A percentile compares a stretch with the other conserved stretches of the same genome.
Evolutionary conservation across 805 yeast genomes (phyloP).

Genomic region (Kuraishia capsulata): DNA sequence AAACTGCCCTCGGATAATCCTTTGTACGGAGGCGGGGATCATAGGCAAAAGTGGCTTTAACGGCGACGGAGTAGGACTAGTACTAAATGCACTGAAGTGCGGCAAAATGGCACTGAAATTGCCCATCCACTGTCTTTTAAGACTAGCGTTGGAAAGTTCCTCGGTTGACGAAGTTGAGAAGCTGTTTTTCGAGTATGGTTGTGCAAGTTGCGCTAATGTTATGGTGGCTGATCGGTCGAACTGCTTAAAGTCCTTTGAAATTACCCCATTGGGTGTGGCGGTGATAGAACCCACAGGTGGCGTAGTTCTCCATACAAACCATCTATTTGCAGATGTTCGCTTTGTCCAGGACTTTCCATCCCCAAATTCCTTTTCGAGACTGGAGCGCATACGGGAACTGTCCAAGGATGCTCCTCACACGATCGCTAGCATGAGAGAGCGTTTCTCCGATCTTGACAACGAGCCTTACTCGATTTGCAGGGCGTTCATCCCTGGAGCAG

Average conservation of each 20-base stretch:
- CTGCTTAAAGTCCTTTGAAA: slow-evolving; percentile 11
- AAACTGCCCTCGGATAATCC: slow-evolving; percentile 14
- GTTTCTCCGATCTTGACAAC: slow-evolving; percentile 10
- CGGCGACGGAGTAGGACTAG: slow-evolving; percentile 21
- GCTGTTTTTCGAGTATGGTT: slow-evolving; percentile 8
- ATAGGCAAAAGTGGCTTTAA: slow-evolving; percentile 26
- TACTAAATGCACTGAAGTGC: slow-evolving; percentile 20
- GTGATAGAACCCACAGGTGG: slow-evolving; percentile 7
- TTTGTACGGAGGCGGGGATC: slow-evolving; percentile 25
- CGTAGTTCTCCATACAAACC: slow-evolving; percentile 17
- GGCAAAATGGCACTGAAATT: slow-evolving; percentile 11
- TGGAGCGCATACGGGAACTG: slow-evolving; percentile 9
- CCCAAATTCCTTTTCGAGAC: slow-evolving; percentile 10
- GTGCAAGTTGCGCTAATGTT: slow-evolving; percentile 14
- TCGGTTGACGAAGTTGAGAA: slow-evolving; percentile 9
- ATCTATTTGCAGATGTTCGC: slow-evolving; percentile 5
- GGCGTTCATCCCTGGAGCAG: neutral
- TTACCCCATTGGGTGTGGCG: slow-evolving; percentile 12
- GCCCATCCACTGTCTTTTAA: slow-evolving; percentile 28
- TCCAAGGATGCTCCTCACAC: slow-evolving; percentile 8
- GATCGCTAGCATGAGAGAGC: slow-evolving; percentile 9
- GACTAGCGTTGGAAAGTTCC: slow-evolving; percentile 20
- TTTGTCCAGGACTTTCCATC: slow-evolving; percentile 8
- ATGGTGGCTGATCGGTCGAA: slow-evolving; percentile 14
- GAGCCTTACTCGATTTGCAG: neutral